Evolutionary conservation across 2,329 filamentous ascomycete genomes (phyloP).

Genomic region (Claviceps sp.): DNA sequence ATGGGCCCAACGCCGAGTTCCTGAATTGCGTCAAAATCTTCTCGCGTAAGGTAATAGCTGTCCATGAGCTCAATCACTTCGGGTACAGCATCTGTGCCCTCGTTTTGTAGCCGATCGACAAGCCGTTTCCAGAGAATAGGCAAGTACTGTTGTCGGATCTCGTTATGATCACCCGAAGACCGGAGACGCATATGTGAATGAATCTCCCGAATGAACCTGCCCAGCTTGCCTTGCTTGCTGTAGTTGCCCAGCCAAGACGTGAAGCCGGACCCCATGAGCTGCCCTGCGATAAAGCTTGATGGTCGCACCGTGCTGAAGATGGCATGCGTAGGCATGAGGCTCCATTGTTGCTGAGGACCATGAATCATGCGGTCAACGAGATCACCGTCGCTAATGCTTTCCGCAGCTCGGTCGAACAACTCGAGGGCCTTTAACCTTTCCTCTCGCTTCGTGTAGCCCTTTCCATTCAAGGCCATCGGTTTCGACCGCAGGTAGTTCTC

Average conservation of each 20-base stretch:
- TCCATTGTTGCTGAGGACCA: slow-evolving; percentile 96
- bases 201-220: slow-evolving; percentile 78
- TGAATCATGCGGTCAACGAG: slow-evolving; percentile 97
- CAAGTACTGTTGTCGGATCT: slow-evolving; percentile 88
- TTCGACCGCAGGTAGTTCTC: slow-evolving; percentile 89
- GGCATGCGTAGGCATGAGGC: slow-evolving; percentile 90
- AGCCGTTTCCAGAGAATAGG: slow-evolving; percentile 76
- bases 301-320: slow-evolving; percentile 91
- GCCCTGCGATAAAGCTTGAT: slow-evolving; percentile 74
- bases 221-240: slow-evolving; percentile 69
- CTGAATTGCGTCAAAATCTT: slow-evolving; percentile 86
- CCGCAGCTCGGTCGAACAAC: slow-evolving; percentile 72
- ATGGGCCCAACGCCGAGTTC: slow-evolving; percentile 84
- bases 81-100: slow-evolving; percentile 71
- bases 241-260: slow-evolving; percentile 92
- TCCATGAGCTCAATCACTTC: slow-evolving; percentile 94
- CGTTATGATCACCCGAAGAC: slow-evolving; percentile 80
- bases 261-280: slow-evolving; percentile 62
- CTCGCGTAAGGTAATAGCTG: slow-evolving; percentile 84
- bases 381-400: slow-evolving; percentile 95
- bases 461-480: slow-evolving; percentile 49
- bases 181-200: slow-evolving; percentile 93
- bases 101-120: slow-evolving; percentile 56
- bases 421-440: slow-evolving; percentile 73
- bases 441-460: slow-evolving; percentile 47